phyloP scores from a whole-genome alignment of 805 yeast genomes.

The Debaryomyces maramus region DNA sequence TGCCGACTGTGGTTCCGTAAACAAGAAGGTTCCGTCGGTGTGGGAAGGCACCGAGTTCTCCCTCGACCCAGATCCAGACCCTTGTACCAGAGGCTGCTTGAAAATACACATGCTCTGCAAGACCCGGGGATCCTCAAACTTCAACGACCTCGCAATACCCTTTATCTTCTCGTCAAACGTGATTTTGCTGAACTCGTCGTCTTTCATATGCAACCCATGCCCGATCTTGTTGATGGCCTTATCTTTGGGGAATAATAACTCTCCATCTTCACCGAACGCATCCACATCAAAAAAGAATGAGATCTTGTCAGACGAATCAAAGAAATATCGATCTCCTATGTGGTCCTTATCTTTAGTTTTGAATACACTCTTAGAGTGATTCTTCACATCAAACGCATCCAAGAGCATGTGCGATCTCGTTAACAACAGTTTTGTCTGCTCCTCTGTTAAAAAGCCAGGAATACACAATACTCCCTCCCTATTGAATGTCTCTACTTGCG shows the following conservation, averaged over 20 bases:
- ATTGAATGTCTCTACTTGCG: slow-evolving; percentile 52
- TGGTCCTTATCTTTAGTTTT: slow-evolving; percentile 60
- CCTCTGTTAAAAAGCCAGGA: slow-evolving; percentile 49
- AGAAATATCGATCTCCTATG: slow-evolving; percentile 71
- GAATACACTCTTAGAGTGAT: slow-evolving; percentile 71
- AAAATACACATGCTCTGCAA: slow-evolving; percentile 78
- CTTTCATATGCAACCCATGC: slow-evolving; percentile 67
- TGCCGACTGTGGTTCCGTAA: slow-evolving; percentile 68
- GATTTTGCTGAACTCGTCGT: slow-evolving; percentile 46
- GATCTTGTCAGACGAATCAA: slow-evolving; percentile 67
- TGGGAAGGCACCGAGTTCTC: slow-evolving; percentile 72
- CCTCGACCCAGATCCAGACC: slow-evolving; percentile 18
- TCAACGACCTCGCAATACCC: slow-evolving; percentile 52
- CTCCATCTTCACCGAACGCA: slow-evolving; percentile 58
- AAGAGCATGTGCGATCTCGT: slow-evolving; percentile 47
- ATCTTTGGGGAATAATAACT: slow-evolving; percentile 51
- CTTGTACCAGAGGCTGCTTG: slow-evolving; percentile 66
- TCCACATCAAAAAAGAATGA: slow-evolving; percentile 70
- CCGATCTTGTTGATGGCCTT: slow-evolving; percentile 75
- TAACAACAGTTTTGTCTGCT: slow-evolving; percentile 42
- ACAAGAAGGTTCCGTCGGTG: slow-evolving; percentile 72
- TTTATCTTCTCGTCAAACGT: slow-evolving; percentile 54
- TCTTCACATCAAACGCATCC: slow-evolving; percentile 46
- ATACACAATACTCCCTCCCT: slow-evolving; percentile 63
- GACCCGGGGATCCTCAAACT: slow-evolving; percentile 64